Evolutionary conservation across 768 basidiomycete species (phyloP), one percentile per base, ranked within the genome.

Genomic region (Hemileccinum rubropunctum): DNA sequence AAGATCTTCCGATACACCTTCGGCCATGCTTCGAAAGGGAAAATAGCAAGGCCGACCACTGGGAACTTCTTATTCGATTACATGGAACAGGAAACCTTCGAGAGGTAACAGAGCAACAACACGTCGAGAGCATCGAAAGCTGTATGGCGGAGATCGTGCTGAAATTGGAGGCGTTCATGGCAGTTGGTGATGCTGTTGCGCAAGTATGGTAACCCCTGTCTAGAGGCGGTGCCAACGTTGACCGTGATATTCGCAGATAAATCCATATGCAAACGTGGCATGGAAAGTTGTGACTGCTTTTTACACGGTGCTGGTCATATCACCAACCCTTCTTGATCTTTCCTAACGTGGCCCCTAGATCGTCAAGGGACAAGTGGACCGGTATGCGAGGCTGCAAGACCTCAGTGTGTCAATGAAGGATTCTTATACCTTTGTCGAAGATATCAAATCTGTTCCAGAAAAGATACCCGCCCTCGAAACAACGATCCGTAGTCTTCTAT

Each of bases 381-480:
- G 58, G 14, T 59, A 70, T 42, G 37, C 45, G 6, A 58, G 48
- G 18, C 54, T 72, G 6, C 51, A 57, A 20, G 59, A 60, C 15
- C 64, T 72, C n/a, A 42, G 57, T 14, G 28, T 17, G 0, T 45
- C 65, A n/a, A 73, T 72, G 71, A 58, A 41, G 15, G 60, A 64
- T 4, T 51, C 64, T 15, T 72, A 69, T 37, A 35, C 51, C 4
- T 72, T 72, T 35, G 66, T 69, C 8, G 63, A 70, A 23, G 55
- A 52, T 8, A 47, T 72, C 15, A 53, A 60, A 23, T 53, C 42
- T 4, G 59, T 71, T 15, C 59, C 64, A 6, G 56, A 63, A 41
- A 68, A 51, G 38, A 59, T 71, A 35, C 54, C 59, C 18, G 13
- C 33, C 4, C 62, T 71, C 3, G 63, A 72, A 39, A 51, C 55